Base-by-base conservation (phyloP, 805 yeast species). In the Brettanomyces custersianus region DNA sequence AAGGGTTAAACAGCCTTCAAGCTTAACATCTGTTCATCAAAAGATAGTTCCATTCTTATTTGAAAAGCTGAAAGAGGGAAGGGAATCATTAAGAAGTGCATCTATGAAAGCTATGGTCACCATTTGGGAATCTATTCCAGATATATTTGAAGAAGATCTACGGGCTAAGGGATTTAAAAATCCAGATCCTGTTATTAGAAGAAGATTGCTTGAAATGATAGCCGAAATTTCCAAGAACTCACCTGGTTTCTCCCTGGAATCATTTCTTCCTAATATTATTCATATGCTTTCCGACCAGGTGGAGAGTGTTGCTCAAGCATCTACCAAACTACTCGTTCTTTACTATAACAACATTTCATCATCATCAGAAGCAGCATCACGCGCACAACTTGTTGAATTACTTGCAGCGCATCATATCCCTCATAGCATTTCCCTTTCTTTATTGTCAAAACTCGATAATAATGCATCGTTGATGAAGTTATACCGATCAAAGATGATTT, bases 51-150 rank as follows among this genome's bases (percentile, higher is more conserved):
- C 82, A 2, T 62, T 72, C 5, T 44, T 77, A n/a, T 51, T 76
- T 10, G 62, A 62, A 32, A 56, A 67, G 25, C 49, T 77, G 23
- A 63, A 64, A 5, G 75, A 70, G 40, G 43, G 59, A 1, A 68
- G 61, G 32, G 33, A 55, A 0, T 46, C 59, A 10, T 48, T 65
- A 3, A 59, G 57, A 34, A 47, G 54, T n/a, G 63, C 74, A 1
- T 70, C 81, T 0, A 64, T 61, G 36, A 63, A 65, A 35, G 70
- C 80, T 0, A 48, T 76, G 23, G 70, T 70, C 39, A 71, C 70
- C 0, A 74, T 66, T 43, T 74, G 79, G 76, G 58, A 69, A 18
- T 63, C 69, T n/a, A 60, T 70, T 1, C 72, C 77, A 0, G 44
- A 51, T 2, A 63, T 62, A 13, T 76, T 72, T 20, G 77, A 74